Percentiles rank a stretch among this genome's conserved stretches.
Conservation (phyloP, 805 yeast species). For the Cyberlindnera petersonii region DNA sequence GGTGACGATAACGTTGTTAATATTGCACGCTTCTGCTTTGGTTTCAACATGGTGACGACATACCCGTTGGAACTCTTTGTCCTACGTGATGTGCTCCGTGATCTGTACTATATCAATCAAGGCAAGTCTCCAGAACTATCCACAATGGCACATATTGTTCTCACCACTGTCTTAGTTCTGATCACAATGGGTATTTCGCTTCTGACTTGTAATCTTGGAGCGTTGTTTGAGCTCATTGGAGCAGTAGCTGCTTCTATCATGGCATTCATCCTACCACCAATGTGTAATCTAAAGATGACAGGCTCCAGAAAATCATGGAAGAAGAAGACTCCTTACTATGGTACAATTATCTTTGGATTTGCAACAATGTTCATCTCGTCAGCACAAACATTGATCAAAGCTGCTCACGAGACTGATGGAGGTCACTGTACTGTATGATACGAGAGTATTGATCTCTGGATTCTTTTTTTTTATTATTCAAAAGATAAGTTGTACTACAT, state of each 20-base stretch:
- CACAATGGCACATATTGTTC: slow-evolving; percentile 48
- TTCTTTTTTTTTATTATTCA: too few species aligned
- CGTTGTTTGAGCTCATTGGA: slow-evolving; percentile 84
- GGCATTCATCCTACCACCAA: slow-evolving; percentile 90
- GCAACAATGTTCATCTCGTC: slow-evolving; percentile 80
- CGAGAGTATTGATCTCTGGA: too few species aligned
- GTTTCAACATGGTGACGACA: slow-evolving; percentile 88
- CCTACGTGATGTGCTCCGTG: slow-evolving; percentile 79
- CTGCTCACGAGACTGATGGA: slow-evolving; percentile 15
- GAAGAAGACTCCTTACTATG: slow-evolving; percentile 53
- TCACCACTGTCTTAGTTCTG: slow-evolving; percentile 64
- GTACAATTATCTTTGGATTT: slow-evolving; percentile 68
- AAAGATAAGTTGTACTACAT: background rate
- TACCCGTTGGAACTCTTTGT: slow-evolving; percentile 90
- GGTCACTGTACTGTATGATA: slow-evolving; percentile 23
- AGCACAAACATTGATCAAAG: slow-evolving; percentile 55
- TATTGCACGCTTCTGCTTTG: slow-evolving; percentile 86
- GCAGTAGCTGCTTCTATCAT: slow-evolving; percentile 88
- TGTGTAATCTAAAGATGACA: slow-evolving; percentile 70
- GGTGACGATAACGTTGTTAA: slow-evolving; percentile 70
- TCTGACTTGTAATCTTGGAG: slow-evolving; percentile 83
- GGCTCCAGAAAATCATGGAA: slow-evolving; percentile 34
- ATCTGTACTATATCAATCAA: slow-evolving; percentile 41
- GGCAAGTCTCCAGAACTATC: slow-evolving; percentile 38
- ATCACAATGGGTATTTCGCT: slow-evolving; percentile 73